Conservation (phyloP, 345 rosid species). For the Gossypium rotundifolium region DNA sequence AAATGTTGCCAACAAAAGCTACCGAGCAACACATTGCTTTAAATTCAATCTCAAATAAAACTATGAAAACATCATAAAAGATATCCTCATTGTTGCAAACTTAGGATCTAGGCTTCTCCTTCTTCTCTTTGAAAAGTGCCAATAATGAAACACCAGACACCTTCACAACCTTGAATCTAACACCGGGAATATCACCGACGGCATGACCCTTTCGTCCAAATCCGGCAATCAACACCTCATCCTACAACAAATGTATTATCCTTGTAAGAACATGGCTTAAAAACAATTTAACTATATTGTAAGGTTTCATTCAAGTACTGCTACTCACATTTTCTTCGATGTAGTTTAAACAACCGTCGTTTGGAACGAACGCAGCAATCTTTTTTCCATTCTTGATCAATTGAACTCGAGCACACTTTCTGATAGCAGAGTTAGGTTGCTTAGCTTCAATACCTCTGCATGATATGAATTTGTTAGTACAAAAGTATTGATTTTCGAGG, state of each 20-base stretch:
- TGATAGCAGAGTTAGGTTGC: conserved; percentile 72
- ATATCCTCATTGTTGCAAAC: neutral
- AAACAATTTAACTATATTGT: neutral
- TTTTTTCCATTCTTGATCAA: conserved; percentile 67
- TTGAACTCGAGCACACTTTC: conserved; percentile 70
- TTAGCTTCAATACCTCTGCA: conserved; percentile 41
- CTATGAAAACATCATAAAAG: neutral
- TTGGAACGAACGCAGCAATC: conserved; percentile 63
- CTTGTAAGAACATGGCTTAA: neutral
- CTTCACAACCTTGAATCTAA: conserved; percentile 53
- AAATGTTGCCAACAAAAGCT: neutral
- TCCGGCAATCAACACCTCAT: conserved; percentile 72
- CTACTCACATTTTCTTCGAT: conserved; percentile 52
- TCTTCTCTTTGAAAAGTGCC: conserved; percentile 50
- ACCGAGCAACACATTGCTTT: neutral
- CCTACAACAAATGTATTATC: conserved; percentile 25
- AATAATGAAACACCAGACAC: conserved; percentile 12
- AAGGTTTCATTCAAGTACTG: neutral
- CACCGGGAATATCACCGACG: conserved; percentile 80
- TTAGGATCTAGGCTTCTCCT: conserved; percentile 51
- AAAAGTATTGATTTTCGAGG: neutral
- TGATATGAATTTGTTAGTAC: neutral
- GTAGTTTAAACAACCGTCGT: conserved; percentile 62
- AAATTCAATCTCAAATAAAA: neutral
- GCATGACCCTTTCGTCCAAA: conserved; percentile 75